Evolutionary conservation across 164 flowering plant species (phyloP).

Genomic region (Pachysandra terminalis): DNA sequence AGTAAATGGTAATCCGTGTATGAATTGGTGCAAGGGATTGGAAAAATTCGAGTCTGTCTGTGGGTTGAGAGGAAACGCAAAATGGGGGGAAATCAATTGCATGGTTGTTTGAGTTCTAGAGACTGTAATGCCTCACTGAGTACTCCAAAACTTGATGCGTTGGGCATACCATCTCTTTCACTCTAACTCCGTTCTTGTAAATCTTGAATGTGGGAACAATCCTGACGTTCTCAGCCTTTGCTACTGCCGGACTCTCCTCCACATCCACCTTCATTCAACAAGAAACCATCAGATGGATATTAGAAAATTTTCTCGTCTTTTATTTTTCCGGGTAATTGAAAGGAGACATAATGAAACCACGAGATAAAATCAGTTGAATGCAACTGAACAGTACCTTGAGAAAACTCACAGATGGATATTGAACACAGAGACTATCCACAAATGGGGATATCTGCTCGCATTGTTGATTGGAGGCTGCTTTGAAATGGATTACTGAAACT

Average conservation of each 20-base stretch:
- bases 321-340: no score
- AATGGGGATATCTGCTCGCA: slow-evolving; percentile 62
- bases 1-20: slow-evolving; percentile 26
- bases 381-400: slow-evolving; percentile 46
- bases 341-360: not conserved
- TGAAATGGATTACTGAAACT: slow-evolving; percentile 66
- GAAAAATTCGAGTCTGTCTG: slow-evolving; percentile 13
- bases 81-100: not conserved
- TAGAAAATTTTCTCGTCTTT: not conserved
- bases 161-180: slow-evolving; percentile 84
- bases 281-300: not conserved
- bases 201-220: slow-evolving; percentile 83
- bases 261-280: slow-evolving; percentile 71
- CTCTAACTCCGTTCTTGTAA: slow-evolving; percentile 64
- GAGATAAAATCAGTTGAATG: no score
- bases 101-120: slow-evolving; percentile 24
- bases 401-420: slow-evolving; percentile 74
- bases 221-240: slow-evolving; percentile 59
- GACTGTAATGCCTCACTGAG: slow-evolving; percentile 79
- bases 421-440: slow-evolving; percentile 49
- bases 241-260: slow-evolving; percentile 53
- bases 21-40: slow-evolving; percentile 17
- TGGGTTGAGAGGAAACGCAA: slow-evolving; percentile 7
- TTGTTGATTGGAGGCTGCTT: slow-evolving; percentile 34
- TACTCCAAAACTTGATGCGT: slow-evolving; percentile 65